These are phyloP conservation scores for Penicillium flavigenum DNA, from an alignment of 495 filamentous ascomycete species.

Conservation along the genomic window DNA sequence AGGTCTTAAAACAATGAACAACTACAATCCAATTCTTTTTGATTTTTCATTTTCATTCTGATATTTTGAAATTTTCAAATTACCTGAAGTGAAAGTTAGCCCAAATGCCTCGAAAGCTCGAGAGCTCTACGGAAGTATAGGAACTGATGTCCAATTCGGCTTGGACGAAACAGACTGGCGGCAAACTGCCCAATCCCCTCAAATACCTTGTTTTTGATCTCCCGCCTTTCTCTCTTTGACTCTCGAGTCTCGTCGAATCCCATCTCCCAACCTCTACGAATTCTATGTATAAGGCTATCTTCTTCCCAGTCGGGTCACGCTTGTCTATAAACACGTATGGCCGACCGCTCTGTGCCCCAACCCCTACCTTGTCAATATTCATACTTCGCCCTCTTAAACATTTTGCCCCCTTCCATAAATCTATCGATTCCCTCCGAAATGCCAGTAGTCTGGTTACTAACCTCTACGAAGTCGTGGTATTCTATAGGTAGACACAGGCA, in stretches of 20 bases:
- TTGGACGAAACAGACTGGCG: neutral
- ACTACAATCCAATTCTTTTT: neutral
- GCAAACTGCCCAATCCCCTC: neutral
- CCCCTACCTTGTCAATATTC: neutral
- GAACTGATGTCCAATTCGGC: neutral
- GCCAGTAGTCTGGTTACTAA: neutral
- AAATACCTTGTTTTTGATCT: neutral
- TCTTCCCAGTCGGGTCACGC: neutral
- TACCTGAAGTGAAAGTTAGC: neutral
- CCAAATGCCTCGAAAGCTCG: neutral
- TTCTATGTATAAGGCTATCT: neutral
- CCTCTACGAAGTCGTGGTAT: neutral
- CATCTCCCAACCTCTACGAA: neutral
- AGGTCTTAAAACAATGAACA: neutral
- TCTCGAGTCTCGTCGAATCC: neutral
- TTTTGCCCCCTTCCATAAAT: neutral
- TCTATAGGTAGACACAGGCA: neutral
- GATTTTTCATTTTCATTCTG: neutral
- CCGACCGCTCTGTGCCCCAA: conserved; percentile 13
- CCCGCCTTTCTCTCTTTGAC: neutral
- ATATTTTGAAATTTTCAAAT: neutral
- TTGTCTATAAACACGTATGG: conserved; percentile 12
- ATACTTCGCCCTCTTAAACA: conserved; percentile 2
- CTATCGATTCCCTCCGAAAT: neutral
- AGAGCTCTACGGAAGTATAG: neutral